Evolutionary conservation across 1,139 yeast genomes (phyloP).

Genomic region (Lodderomyces orthopsilosis): DNA sequence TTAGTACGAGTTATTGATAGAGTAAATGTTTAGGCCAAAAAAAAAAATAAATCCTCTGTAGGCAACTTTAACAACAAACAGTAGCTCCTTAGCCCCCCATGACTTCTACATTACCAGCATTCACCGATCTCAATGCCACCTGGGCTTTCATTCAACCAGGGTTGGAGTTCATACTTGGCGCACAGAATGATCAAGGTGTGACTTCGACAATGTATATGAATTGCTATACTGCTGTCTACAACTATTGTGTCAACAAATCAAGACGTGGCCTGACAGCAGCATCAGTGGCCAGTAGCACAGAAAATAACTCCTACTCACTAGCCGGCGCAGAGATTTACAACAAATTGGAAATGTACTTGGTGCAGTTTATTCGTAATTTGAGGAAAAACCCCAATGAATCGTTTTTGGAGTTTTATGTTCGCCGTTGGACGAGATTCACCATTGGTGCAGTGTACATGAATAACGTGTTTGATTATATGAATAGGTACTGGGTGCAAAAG

Average conservation of each 20-base stretch:
- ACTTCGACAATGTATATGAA: constrained; percentile 73
- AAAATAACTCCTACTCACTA: constrained; percentile 42
- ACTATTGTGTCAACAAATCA: constrained; percentile 86
- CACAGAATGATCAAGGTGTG: constrained; percentile 60
- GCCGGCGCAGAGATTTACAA: constrained; percentile 90
- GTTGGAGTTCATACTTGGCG: constrained; percentile 65
- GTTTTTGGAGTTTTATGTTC: constrained; percentile 80
- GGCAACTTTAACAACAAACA: background rate
- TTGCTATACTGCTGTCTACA: constrained; percentile 83
- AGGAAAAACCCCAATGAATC: constrained; percentile 56
- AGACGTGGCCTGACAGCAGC: constrained; percentile 27
- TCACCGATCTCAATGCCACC: constrained; percentile 62
- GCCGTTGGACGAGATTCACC: constrained; percentile 85
- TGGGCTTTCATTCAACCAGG: constrained; percentile 80
- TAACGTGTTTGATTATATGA: constrained; percentile 93
- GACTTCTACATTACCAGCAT: constrained; percentile 22
- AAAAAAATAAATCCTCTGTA: background rate
- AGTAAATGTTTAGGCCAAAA: constrained; percentile 13
- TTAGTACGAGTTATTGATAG: constrained; percentile 77
- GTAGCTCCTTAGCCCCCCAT: background rate
- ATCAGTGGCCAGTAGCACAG: constrained; percentile 15
- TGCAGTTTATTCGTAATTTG: constrained; percentile 54
- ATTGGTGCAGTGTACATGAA: constrained; percentile 90
- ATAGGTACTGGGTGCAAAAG: constrained; percentile 96
- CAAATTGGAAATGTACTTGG: constrained; percentile 65